These are phyloP conservation scores for Tuber magnatum DNA, from an alignment of 495 filamentous ascomycete genomes.

Conservation along the genomic window DNA sequence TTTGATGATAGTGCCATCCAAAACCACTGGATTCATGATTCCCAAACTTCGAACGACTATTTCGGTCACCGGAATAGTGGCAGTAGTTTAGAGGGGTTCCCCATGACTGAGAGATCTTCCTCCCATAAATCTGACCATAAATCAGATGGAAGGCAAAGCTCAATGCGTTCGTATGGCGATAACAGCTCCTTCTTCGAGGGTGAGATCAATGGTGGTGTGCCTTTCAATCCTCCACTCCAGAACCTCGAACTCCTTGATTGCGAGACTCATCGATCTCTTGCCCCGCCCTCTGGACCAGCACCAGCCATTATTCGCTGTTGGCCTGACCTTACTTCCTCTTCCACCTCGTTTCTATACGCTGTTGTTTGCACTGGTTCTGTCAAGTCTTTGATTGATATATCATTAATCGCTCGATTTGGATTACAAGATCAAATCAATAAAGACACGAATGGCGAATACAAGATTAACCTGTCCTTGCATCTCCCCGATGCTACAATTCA, in stretches of 20 bases:
- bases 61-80: conserved; percentile 67
- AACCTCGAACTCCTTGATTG: conserved; percentile 36
- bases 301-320: conserved; percentile 95
- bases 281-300: conserved; percentile 54
- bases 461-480: conserved; percentile 72
- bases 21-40: conserved; percentile 75
- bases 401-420: conserved; percentile 64
- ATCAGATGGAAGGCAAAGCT: conserved; percentile 88
- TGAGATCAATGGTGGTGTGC: conserved; percentile 24
- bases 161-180: conserved; percentile 40
- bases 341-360: conserved; percentile 79
- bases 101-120: conserved; percentile 76
- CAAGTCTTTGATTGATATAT: conserved; percentile 66
- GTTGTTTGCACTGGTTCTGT: conserved; percentile 88
- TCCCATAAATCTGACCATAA: conserved; percentile 97
- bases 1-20: conserved; percentile 96
- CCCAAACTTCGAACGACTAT: conserved; percentile 66
- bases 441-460: conserved; percentile 54
- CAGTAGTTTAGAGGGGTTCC: conserved; percentile 73
- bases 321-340: conserved; percentile 78
- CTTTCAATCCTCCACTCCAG: conserved; percentile 31
- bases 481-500: conserved; percentile 81
- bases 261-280: conserved; percentile 32
- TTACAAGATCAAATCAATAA: conserved; percentile 59
- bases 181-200: conserved; percentile 38